A percentile compares a stretch with the other conserved stretches of the same genome.
Evolutionary conservation across 2,329 filamentous ascomycete genomes (phyloP).

Genomic region (Alternaria sp.): DNA sequence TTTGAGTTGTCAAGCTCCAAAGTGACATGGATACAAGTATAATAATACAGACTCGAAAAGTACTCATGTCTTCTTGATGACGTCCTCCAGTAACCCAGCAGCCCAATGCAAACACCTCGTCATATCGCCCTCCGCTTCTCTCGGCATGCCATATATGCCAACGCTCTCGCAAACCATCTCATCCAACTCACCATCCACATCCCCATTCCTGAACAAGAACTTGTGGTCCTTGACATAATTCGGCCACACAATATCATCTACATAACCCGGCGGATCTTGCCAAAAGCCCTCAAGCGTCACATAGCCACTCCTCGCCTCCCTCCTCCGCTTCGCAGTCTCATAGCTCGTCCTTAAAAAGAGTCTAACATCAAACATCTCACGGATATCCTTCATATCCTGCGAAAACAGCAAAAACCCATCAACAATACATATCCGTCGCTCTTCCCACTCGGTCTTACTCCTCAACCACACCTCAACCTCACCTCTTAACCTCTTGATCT

Average conservation of each 20-base stretch:
- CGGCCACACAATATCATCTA: constrained; percentile 94
- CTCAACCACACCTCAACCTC: constrained; percentile 19
- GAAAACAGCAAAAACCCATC: constrained; percentile 90
- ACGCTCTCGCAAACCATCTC: constrained; percentile 44
- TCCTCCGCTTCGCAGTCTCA: constrained; percentile 66
- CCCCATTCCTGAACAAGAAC: constrained; percentile 75
- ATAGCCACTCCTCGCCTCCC: constrained; percentile 75
- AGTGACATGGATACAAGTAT: background rate
- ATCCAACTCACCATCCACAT: constrained; percentile 67
- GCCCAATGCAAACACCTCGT: constrained; percentile 41
- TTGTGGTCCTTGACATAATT: constrained; percentile 84
- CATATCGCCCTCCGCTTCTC: constrained; percentile 45
- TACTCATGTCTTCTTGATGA: constrained; percentile 21
- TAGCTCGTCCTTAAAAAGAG: constrained; percentile 76
- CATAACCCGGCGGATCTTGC: constrained; percentile 92
- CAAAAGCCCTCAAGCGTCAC: constrained; percentile 87
- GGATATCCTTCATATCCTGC: constrained; percentile 58
- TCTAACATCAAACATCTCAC: constrained; percentile 72
- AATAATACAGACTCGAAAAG: constrained; percentile 12
- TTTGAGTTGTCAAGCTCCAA: background rate
- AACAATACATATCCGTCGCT: constrained; percentile 65
- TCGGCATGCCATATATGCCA: constrained; percentile 49
- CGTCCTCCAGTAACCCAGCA: constrained; percentile 28
- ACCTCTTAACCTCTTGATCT: constrained; percentile 49
- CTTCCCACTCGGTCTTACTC: constrained; percentile 21